Base-by-base conservation (phyloP, 352 stramenopile genomes). In the Aphanomyces euteiches region DNA sequence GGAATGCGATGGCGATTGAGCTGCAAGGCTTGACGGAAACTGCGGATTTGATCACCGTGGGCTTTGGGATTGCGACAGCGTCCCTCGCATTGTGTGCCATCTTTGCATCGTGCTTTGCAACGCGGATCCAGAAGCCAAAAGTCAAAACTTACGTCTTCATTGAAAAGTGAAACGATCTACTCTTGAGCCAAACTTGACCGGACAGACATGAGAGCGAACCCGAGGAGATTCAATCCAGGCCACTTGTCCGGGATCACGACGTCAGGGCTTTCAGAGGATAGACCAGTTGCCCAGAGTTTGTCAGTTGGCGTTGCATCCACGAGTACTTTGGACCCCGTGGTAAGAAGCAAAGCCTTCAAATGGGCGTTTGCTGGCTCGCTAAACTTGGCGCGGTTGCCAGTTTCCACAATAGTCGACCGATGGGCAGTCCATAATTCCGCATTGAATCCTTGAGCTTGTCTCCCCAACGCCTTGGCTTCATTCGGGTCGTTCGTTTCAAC, bases 81-180 rank as follows among this genome's bases (percentile, higher is more conserved):
- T 41, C 63, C 4, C 36, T 39, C 36, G 19, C 0, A 17, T 7
- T 43, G 7, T 28, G 37, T 3, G 12, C 40, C 15, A 5, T 60
- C 13, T 69, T 69, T 41, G 47, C 50, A 13, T 69, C n/a, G 5
- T 69, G 63, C 38, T 69, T 69, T 60, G 63, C 37, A 34, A 47
- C 39, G 3, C 63, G 63, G 7, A 47, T 69, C 13, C 63, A 69
- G 8, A 69, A 69, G 36, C 63, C 63, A 37, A 28, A 61, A 28
- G 34, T 69, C 5, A 50, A 47, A 13, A 28, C 59, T 13, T 69
- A 69, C 38, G 63, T 69, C 12, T 50, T n/a, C 37, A 19, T 36
- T 10, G 45, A 57, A 58, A 50, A 28, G 45, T 53, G 45, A 53
- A 53, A 53, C 45, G n/a, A 53, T 53, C 45, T 15, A n/a, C 13